These are phyloP conservation scores for Fomitopsis pinicola DNA, from an alignment of 1,284 basidiomycete genomes.

Conservation along the genomic window DNA sequence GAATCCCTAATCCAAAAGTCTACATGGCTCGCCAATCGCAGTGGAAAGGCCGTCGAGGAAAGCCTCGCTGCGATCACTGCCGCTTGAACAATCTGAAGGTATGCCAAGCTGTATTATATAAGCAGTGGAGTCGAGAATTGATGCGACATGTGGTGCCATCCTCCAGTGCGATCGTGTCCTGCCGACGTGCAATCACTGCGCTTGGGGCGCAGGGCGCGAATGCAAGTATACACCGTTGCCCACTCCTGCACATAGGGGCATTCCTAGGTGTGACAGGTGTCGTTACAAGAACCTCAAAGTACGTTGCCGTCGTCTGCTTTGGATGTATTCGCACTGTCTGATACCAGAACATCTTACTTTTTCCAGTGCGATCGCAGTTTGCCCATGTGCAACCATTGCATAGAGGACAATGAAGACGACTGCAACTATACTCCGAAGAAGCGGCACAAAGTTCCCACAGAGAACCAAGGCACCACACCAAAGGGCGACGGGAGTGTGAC, in stretches of 20 bases:
- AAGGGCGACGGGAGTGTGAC: slow-evolving; percentile 29
- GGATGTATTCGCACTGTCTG: neutral
- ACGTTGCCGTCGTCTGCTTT: slow-evolving; percentile 13
- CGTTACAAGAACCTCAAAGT: slow-evolving; percentile 64
- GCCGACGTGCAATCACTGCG: slow-evolving; percentile 68
- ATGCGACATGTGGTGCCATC: neutral
- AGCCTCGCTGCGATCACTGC: slow-evolving; percentile 69
- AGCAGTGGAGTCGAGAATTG: neutral
- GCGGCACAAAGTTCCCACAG: slow-evolving; percentile 49
- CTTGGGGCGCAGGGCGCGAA: slow-evolving; percentile 56
- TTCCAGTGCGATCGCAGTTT: slow-evolving; percentile 62
- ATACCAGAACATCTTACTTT: slow-evolving; percentile 4
- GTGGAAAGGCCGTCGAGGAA: slow-evolving; percentile 68
- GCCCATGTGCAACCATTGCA: slow-evolving; percentile 64
- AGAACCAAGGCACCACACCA: slow-evolving; percentile 33
- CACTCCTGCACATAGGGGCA: slow-evolving; percentile 69
- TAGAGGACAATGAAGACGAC: slow-evolving; percentile 42
- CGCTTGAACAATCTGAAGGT: slow-evolving; percentile 69
- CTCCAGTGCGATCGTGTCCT: slow-evolving; percentile 63
- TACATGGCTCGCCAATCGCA: slow-evolving; percentile 49
- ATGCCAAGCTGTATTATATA: slow-evolving; percentile 19
- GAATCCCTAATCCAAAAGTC: slow-evolving; percentile 42
- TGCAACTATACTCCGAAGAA: slow-evolving; percentile 71
- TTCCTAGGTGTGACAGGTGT: slow-evolving; percentile 68
- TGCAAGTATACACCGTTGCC: slow-evolving; percentile 70